A percentile compares a stretch with the other conserved stretches of the same genome.
Evolutionary conservation across 129 eudicot species (phyloP).

Genomic region (Pulicaria dysenterica): DNA sequence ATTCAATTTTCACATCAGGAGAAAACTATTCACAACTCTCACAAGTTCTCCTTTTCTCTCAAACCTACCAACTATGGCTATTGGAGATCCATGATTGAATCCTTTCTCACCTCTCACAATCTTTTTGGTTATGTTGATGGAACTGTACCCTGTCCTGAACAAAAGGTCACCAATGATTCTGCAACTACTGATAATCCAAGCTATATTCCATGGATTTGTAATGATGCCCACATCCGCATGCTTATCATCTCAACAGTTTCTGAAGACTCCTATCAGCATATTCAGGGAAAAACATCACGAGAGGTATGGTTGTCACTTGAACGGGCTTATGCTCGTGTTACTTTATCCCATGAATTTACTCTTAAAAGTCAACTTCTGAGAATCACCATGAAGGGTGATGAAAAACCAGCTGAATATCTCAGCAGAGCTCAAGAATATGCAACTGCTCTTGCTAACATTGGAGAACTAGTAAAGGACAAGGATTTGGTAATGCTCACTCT

Average conservation of each 20-base stretch:
- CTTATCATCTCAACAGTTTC: constrained; percentile 17
- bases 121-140: neutral
- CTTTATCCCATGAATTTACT: constrained; percentile 20
- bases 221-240: constrained; percentile 4
- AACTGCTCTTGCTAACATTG: constrained; percentile 14
- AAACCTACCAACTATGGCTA: constrained; percentile 21
- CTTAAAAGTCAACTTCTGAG: constrained; percentile 16
- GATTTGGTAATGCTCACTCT: constrained; percentile 6
- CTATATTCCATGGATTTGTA: neutral
- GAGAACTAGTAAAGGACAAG: constrained; percentile 10
- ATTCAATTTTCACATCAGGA: neutral
- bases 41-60: constrained; percentile 17
- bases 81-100: constrained; percentile 16
- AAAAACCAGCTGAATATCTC: constrained; percentile 11
- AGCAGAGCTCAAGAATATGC: constrained; percentile 12
- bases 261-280: neutral
- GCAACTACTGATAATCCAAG: constrained; percentile 10
- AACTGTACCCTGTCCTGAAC: neutral
- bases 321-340: constrained; percentile 19
- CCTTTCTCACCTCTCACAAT: constrained; percentile 1
- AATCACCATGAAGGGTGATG: constrained; percentile 20
- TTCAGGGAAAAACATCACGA: neutral
- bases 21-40: constrained; percentile 20
- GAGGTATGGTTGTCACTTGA: constrained; percentile 5
- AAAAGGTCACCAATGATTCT: neutral